phyloP scores from a whole-genome alignment of 345 rosid genomes.

The Camelina hispida region DNA sequence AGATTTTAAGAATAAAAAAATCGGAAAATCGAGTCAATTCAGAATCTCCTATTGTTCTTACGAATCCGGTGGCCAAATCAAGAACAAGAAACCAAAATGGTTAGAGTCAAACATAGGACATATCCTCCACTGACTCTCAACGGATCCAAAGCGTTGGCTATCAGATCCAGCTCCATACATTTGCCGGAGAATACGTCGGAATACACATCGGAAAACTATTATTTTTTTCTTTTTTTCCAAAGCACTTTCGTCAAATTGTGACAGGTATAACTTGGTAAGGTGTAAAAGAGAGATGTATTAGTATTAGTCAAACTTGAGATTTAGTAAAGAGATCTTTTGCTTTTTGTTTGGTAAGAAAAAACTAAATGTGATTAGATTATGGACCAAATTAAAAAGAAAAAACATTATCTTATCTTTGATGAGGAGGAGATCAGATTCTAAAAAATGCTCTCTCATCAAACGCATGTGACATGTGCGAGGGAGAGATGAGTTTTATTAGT shows the following conservation, averaged over 20 bases:
- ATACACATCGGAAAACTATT: background rate
- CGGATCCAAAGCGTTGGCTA: background rate
- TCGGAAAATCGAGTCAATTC: background rate
- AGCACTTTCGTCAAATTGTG: background rate
- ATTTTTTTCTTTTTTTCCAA: background rate
- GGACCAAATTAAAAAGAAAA: background rate
- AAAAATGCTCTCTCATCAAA: background rate
- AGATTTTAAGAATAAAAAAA: background rate
- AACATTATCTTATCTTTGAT: background rate
- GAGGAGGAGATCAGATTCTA: conserved; percentile 22
- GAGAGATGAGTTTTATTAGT: background rate
- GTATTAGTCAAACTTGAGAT: background rate
- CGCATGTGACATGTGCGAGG: conserved; percentile 28
- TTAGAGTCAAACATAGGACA: background rate
- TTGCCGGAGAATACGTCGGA: background rate
- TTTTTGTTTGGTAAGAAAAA: too few species aligned
- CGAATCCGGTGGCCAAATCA: background rate
- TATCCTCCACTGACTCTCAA: background rate
- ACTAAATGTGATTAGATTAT: background rate
- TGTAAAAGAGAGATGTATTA: background rate
- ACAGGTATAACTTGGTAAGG: background rate
- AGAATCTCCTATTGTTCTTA: conserved; percentile 9
- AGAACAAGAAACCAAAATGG: background rate
- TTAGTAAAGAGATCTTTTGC: background rate
- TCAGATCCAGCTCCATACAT: background rate